Evolutionary conservation across 1,284 basidiomycete species (phyloP), one percentile per base, ranked within the genome.

Genomic region (Trametes pubescens): DNA sequence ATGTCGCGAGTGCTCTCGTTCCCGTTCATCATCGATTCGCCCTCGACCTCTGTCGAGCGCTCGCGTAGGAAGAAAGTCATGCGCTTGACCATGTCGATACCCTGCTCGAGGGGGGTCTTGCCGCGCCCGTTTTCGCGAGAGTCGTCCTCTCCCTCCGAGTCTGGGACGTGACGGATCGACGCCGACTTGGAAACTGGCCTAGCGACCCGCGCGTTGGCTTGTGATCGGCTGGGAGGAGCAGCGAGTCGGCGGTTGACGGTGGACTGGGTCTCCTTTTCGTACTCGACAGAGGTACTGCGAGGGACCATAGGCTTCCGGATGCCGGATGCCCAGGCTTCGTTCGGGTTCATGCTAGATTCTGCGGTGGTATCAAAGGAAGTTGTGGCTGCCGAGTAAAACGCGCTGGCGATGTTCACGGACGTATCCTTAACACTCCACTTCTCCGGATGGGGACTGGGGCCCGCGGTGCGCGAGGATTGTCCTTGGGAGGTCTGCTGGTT

Each of bases 381-480:
- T n/a, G 77, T 75, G 38, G 82, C 88, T 40, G 92, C 92, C 75
- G 89, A 87, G 68, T 83, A 79, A 72, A 95, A 91, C 26, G 93
- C 93, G 71, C 86, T 85, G 29, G 93, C 93, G 72, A 94, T 88
- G 75, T 93, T 92, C 57, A 95, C 93, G 44, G 90, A 89, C 51
- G 93, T 95, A 76, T 92, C 90, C 72, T 89, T 89, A 63, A 91
- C 85, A 69, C 75, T 76, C 87, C 88, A 90, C 81, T 81, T 86
- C 72, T 88, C 84, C 38, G 90, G 90, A 53, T 86, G 81, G 32
- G 85, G 75, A 71, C 64, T 75, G 67, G 63, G 55, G 65, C 63
- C 64, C 64, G 48, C 63, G 35, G 69, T 57, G 59, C 60, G 67
- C 54, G 78, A 76, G 70, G 79, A 76, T 74, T 86, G 68, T 46